Conservation (phyloP, 2,329 filamentous ascomycete genomes). For the Pseudocercospora fuligena region DNA sequence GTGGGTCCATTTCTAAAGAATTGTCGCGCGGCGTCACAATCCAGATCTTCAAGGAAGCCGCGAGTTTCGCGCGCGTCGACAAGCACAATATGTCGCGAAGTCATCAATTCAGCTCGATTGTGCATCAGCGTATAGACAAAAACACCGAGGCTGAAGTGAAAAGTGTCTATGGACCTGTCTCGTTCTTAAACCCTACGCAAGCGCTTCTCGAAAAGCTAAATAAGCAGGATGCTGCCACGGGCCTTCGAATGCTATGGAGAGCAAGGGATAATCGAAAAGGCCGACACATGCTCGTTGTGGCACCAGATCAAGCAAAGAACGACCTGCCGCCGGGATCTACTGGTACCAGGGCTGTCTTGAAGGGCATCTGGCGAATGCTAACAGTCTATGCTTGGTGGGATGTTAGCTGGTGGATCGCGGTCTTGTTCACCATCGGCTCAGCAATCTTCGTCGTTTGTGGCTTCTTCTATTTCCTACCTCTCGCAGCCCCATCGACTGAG, state of each 20-base stretch:
- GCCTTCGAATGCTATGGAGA: conserved; percentile 12
- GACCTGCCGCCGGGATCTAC: conserved; percentile 43
- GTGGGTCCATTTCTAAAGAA: no score
- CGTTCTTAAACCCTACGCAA: conserved; percentile 5
- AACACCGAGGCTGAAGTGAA: neutral
- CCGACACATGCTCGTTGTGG: conserved; percentile 45
- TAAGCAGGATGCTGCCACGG: neutral
- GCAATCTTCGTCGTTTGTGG: conserved; percentile 56
- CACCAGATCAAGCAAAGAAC: conserved; percentile 26
- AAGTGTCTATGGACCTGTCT: neutral
- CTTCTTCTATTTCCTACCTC: conserved; percentile 68
- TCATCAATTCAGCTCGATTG: neutral
- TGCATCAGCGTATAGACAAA: neutral
- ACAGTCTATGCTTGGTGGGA: conserved; percentile 28
- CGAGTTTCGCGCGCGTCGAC: neutral
- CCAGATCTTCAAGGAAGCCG: neutral
- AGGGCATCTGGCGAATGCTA: conserved; percentile 57
- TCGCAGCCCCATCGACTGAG: conserved; percentile 50
- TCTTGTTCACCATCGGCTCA: conserved; percentile 58
- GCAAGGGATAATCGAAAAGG: conserved; percentile 20
- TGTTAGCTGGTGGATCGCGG: conserved; percentile 49
- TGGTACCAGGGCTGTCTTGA: conserved; percentile 38
- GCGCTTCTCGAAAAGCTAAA: neutral
- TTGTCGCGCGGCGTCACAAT: neutral
- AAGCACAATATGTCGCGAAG: neutral